A percentile compares a stretch with the other conserved stretches of the same genome.
phyloP scores from a whole-genome alignment of 208 protist genomes.

The Leishmania guyanensis region DNA sequence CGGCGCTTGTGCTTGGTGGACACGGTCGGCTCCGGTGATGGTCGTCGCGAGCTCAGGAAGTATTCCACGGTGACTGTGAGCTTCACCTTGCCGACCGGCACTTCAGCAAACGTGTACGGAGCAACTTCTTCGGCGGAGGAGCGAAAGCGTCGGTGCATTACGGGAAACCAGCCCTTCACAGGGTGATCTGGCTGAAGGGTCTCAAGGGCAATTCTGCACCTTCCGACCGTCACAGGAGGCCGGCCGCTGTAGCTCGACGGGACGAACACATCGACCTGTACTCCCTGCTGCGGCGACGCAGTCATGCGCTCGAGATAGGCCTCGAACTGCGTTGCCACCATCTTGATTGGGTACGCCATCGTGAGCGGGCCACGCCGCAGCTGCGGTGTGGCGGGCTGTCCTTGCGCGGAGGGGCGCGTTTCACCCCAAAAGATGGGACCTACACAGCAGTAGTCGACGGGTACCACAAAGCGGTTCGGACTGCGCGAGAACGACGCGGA shows the following conservation, averaged over 20 bases:
- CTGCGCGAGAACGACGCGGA: constrained; percentile 14
- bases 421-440: constrained; percentile 84
- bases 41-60: constrained; percentile 28
- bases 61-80: constrained; percentile 46
- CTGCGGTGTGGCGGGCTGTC: constrained; percentile 66
- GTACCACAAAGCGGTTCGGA: constrained; percentile 65
- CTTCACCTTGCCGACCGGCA: constrained; percentile 61
- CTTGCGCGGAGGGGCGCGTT: constrained; percentile 51
- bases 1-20: constrained; percentile 24
- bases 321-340: constrained; percentile 44
- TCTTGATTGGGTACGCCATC: constrained; percentile 82
- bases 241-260: constrained; percentile 85
- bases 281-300: constrained; percentile 47
- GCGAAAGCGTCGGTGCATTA: constrained; percentile 46
- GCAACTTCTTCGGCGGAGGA: background rate
- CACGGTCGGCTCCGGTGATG: background rate
- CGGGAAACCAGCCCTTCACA: constrained; percentile 74
- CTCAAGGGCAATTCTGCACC: constrained; percentile 56
- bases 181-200: constrained; percentile 38
- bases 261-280: constrained; percentile 80
- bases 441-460: constrained; percentile 79
- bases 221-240: constrained; percentile 60
- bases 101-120: background rate
- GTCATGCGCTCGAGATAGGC: constrained; percentile 74
- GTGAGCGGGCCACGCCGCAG: constrained; percentile 49